phyloP scores from a whole-genome alignment of 768 basidiomycete species.

The Tricholoma saponaceum region DNA sequence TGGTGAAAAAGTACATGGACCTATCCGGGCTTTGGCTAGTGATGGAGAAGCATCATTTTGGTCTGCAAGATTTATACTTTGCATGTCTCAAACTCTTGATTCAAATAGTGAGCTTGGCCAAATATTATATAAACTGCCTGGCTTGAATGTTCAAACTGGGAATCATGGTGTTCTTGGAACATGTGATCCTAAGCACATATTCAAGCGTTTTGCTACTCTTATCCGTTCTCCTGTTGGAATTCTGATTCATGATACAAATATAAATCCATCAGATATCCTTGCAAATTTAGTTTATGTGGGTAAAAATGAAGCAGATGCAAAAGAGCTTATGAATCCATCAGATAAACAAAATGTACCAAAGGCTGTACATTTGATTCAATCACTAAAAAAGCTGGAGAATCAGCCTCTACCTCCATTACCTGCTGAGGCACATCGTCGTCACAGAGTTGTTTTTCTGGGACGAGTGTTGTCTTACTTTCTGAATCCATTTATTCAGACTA shows the following conservation, averaged over 20 bases:
- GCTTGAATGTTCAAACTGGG: slow-evolving; percentile 20
- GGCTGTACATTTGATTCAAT: slow-evolving; percentile 14
- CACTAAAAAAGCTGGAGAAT: not conserved
- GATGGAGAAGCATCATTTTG: slow-evolving; percentile 26
- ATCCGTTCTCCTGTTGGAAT: slow-evolving; percentile 14
- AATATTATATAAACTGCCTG: slow-evolving; percentile 1
- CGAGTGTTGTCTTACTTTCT: not conserved
- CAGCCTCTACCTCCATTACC: no score
- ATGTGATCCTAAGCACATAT: slow-evolving; percentile 26
- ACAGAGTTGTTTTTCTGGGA: not conserved
- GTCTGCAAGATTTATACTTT: slow-evolving; percentile 13
- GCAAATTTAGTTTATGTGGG: not conserved
- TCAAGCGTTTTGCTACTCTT: slow-evolving; percentile 24
- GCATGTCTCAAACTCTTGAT: slow-evolving; percentile 10
- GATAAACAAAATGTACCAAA: slow-evolving; percentile 21
- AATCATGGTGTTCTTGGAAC: slow-evolving; percentile 13
- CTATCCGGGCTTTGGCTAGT: slow-evolving; percentile 18
- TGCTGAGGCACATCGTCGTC: not conserved
- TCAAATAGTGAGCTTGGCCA: not conserved
- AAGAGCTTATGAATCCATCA: slow-evolving; percentile 13
- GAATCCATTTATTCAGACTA: not conserved
- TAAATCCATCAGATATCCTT: not conserved
- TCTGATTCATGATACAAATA: slow-evolving; percentile 8
- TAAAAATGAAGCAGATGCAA: slow-evolving; percentile 2
- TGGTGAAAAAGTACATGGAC: slow-evolving; percentile 18